These are phyloP conservation scores for Umbilicus rupestris DNA, from an alignment of 164 flowering plant genomes.

Conservation along the genomic window DNA sequence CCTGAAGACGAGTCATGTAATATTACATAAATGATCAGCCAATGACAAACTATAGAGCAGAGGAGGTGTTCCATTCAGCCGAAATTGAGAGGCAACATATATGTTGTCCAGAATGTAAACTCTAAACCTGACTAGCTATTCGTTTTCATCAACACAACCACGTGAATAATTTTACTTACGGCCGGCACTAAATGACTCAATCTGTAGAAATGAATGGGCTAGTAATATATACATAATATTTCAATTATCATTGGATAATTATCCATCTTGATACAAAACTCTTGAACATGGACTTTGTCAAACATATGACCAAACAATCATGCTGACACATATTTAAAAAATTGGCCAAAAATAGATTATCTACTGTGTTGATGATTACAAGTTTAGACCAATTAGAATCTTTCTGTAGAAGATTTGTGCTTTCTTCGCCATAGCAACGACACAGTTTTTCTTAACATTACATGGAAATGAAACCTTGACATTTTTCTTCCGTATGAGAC, in stretches of 20 bases:
- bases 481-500: not conserved
- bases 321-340: too few relatives aligned
- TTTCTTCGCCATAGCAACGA: not conserved
- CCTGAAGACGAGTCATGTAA: constrained; percentile 31
- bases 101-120: not conserved
- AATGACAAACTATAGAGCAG: not conserved
- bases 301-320: too few relatives aligned
- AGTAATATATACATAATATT: not conserved
- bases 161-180: not conserved
- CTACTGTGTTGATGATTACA: too few relatives aligned
- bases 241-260: not conserved
- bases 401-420: not conserved
- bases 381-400: not conserved
- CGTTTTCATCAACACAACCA: not conserved
- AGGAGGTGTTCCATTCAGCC: not conserved
- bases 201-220: not conserved
- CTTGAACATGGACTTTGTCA: too few relatives aligned
- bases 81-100: not conserved
- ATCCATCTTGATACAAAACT: not conserved
- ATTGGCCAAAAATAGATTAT: too few relatives aligned
- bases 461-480: not conserved
- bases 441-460: not conserved
- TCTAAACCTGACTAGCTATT: not conserved
- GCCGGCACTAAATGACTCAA: not conserved
- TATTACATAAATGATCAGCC: not conserved